Evolutionary conservation across 139 green algal genomes (phyloP), one percentile per base, ranked within the genome.

Genomic region (Dunaliella primolecta): DNA sequence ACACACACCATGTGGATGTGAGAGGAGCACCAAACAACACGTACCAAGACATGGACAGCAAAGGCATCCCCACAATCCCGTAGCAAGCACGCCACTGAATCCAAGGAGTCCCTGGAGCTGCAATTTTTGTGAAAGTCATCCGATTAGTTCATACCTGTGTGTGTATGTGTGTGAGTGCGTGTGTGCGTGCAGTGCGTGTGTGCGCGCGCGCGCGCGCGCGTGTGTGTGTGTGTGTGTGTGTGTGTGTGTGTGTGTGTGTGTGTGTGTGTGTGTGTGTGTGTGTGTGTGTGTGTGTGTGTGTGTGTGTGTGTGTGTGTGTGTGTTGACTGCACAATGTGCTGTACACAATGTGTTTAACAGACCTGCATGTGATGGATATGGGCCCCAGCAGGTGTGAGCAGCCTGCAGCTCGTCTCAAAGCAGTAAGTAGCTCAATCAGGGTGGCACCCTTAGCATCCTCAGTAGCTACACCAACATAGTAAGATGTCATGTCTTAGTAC

Each of bases 361-460:
- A 64, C 46, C 46, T 87, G 84, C 84, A 84, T 31, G 3, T 36
- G 11, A 81, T 30, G 24, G 38, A 72, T 32, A 55, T 37, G 56
- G 71, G 82, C 0, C 33, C 81, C 81, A 77, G 84, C n/a, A 27
- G 72, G 34, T 57, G 71, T n/a, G 70, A 46, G 0, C 1, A 32
- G 2, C 31, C 74, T 29, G 35, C 32, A n/a, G 21, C 80, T 55
- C 84, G 79, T 35, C 57, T 81, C 30, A 34, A 64, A 2, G 72
- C 57, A 7, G 2, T 36, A 36, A 57, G 15, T 72, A 80, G 46
- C 46, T 64, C 46, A 15, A 64, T 64, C 46, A 64, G 15, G 15
- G 46, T 64, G 46, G 46, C 15, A 15, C 7, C 7, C 46, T 64
- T 64, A 7, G 46, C 46, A 64, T 64, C 7, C 15, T 64, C 46